phyloP scores from a whole-genome alignment of 2,329 filamentous ascomycete genomes.

The Penicillium sp. region DNA sequence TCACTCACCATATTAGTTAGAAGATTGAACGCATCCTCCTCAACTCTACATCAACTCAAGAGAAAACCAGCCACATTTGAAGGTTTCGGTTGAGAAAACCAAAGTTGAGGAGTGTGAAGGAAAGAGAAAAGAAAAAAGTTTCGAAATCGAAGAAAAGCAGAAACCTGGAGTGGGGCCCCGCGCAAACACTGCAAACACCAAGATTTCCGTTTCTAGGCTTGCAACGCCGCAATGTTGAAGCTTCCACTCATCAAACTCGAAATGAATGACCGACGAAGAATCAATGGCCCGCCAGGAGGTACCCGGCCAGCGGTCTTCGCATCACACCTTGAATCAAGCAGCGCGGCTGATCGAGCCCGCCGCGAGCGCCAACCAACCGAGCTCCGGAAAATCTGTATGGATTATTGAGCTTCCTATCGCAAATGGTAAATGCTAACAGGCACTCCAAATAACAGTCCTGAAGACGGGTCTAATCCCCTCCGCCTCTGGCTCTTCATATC shows the following conservation, averaged over 20 bases:
- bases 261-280: constrained; percentile 71
- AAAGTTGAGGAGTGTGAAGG: not conserved
- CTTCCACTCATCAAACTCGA: not conserved
- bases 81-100: constrained; percentile 4
- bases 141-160: constrained; percentile 25
- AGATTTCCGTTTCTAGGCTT: constrained; percentile 37
- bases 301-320: constrained; percentile 74
- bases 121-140: constrained; percentile 10
- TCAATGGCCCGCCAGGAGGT: constrained; percentile 80
- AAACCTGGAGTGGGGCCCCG: constrained; percentile 20
- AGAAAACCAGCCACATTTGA: constrained; percentile 22
- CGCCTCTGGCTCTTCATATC: constrained; percentile 83
- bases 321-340: constrained; percentile 42
- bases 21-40: not conserved
- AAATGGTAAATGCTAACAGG: not conserved
- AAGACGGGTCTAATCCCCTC: constrained; percentile 91
- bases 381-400: constrained; percentile 82
- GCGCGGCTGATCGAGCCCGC: constrained; percentile 50
- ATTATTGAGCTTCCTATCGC: not conserved
- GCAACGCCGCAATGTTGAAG: constrained; percentile 9
- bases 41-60: constrained; percentile 14
- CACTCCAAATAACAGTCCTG: constrained; percentile 59
- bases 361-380: constrained; percentile 66
- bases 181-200: constrained; percentile 44
- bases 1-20: constrained; percentile 24